These are phyloP conservation scores for Chlorella variabilis DNA, from an alignment of 163 green algal species.

Conservation along the genomic window DNA sequence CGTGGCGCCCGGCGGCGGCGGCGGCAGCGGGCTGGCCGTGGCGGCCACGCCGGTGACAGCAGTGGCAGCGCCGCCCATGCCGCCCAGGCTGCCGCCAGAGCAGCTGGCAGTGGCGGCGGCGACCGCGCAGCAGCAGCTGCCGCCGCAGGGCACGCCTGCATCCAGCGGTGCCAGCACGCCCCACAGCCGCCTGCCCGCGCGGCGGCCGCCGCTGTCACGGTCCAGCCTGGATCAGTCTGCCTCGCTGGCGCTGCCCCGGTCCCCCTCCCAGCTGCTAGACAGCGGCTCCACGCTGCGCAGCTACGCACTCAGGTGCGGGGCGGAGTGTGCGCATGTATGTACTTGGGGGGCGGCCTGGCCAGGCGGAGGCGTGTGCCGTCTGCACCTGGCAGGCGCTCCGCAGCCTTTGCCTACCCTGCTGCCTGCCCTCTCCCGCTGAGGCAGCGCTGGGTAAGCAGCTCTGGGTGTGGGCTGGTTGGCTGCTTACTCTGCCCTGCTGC, in stretches of 20 bases:
- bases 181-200: not conserved
- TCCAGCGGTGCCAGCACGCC: not conserved
- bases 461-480: too few relatives aligned
- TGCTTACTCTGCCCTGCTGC: not conserved
- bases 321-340: not conserved
- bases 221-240: not conserved
- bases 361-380: too few relatives aligned
- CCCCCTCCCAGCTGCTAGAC: not conserved
- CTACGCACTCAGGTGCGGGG: conserved; percentile 32
- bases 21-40: not conserved
- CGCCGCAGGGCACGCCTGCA: not conserved
- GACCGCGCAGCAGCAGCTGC: not conserved
- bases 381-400: too few relatives aligned
- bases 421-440: too few relatives aligned
- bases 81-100: not conserved
- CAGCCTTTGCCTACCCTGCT: too few relatives aligned
- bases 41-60: too few relatives aligned
- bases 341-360: too few relatives aligned
- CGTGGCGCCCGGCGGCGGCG: not conserved
- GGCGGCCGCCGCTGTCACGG: conserved; percentile 8
- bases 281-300: conserved; percentile 16
- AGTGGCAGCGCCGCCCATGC: too few relatives aligned
- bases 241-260: not conserved
- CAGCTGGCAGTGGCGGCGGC: not conserved
- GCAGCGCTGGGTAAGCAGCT: too few relatives aligned